Percentiles rank a stretch among this genome's conserved stretches.
phyloP scores from a whole-genome alignment of 768 basidiomycete species.

The Pulveroboletus sp. region DNA sequence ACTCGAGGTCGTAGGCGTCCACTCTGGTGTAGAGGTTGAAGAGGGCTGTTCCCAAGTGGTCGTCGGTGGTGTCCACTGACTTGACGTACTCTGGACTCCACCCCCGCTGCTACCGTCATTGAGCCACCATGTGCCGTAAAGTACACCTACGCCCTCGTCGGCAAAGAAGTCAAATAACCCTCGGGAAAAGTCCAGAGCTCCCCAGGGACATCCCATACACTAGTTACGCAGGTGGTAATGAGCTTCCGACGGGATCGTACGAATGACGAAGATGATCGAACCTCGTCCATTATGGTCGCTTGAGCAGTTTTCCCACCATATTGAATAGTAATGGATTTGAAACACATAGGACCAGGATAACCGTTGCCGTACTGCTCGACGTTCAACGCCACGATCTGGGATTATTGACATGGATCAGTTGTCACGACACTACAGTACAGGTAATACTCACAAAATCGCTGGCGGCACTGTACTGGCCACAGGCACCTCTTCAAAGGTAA shows the following conservation, averaged over 20 bases:
- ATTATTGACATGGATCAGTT: conserved; percentile 1
- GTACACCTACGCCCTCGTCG: conserved; percentile 42
- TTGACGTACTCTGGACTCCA: conserved; percentile 10
- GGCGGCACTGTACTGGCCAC: conserved; percentile 39
- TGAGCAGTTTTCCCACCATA: conserved; percentile 54
- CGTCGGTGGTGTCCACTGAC: conserved; percentile 13
- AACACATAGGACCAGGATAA: conserved; percentile 66
- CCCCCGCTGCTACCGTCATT: conserved; percentile 35
- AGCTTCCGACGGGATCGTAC: neutral
- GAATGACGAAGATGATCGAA: conserved; percentile 21
- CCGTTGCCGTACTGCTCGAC: conserved; percentile 50
- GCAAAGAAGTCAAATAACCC: conserved; percentile 68
- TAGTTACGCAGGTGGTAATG: conserved; percentile 19
- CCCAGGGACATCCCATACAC: conserved; percentile 64
- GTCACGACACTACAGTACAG: neutral
- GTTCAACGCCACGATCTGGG: conserved; percentile 54
- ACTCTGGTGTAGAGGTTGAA: conserved; percentile 20
- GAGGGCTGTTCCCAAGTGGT: conserved; percentile 20
- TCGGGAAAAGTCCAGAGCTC: conserved; percentile 63
- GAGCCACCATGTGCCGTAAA: conserved; percentile 62
- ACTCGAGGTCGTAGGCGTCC: conserved; percentile 18
- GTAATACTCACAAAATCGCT: conserved; percentile 43
- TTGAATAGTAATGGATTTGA: conserved; percentile 55
- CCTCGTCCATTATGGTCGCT: conserved; percentile 64
- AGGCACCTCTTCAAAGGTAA: conserved; percentile 47